Evolutionary conservation across 2,329 filamentous ascomycete genomes (phyloP), one percentile per base, ranked within the genome.

Genomic region (Neofusicoccum umdonicola): DNA sequence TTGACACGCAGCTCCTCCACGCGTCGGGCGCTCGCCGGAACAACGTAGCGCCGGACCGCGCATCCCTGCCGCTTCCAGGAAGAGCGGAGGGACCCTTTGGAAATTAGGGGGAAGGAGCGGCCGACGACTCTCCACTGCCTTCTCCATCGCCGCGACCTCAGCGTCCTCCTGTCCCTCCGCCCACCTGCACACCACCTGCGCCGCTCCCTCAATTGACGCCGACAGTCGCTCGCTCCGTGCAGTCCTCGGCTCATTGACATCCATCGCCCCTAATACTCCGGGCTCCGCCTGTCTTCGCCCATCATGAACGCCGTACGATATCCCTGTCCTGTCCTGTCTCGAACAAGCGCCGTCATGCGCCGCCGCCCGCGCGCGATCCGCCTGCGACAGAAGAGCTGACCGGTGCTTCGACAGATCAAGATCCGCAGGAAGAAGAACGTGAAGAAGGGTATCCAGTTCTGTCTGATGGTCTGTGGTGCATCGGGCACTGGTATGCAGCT

Each of bases 351-450:
- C 52, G 54, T 48, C 67, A 68, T 71, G 72, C 65, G 73, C 66
- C 35, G 52, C 54, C 65, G 63, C 65, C 56, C 56, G 34, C 44
- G 62, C 51, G 62, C 56, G 27, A 39, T 31, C 42, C 56, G n/a
- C 44, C 13, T 37, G 13, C 41, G 11, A 47, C 27, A 47, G 34
- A 19, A 6, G 44, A 52, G 64, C 66, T 70, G 65, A 67, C 73
- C 71, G 71, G 69, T 56, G 54, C 44, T 56, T 56, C 66, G 44
- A 57, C 80, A 92, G 88, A 92, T 96, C 82, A 95, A 97, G 91
- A 93, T 97, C 80, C 93, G 95, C 83, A 90, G 92, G 83, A 99
- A 99, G 94, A 99, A 99, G 91, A 98, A 99, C 87, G 94, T 99
- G 84, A 97, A 97, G 91, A 97, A 97, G 88, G 95, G 95, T 78